Conservation (phyloP, 108 stramenopile genomes). For the Nannochloropsis oceanica region DNA sequence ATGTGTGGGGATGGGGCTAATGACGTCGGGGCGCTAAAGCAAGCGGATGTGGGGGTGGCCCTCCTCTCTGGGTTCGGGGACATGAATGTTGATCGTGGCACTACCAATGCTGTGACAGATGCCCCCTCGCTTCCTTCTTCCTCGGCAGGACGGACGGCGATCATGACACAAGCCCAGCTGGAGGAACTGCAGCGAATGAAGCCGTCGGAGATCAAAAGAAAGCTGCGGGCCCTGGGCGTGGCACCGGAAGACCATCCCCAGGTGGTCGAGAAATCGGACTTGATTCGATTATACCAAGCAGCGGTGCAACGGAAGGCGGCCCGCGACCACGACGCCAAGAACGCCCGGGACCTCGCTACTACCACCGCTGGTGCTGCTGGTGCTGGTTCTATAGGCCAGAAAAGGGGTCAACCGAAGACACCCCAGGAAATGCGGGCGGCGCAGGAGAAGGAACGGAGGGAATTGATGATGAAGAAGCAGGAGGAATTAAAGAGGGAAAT, state of each 20-base stretch:
- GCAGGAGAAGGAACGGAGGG: constrained; percentile 9
- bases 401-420: constrained; percentile 8
- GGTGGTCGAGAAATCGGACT: constrained; percentile 26
- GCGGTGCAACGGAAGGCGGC: not conserved
- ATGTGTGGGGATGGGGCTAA: constrained; percentile 98
- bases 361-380: not conserved
- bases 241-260: not conserved
- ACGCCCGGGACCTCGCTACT: not conserved
- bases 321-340: not conserved
- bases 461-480: constrained; percentile 16
- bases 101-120: not conserved
- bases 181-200: not conserved
- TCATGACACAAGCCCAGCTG: not conserved
- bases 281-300: constrained; percentile 9
- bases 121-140: not conserved
- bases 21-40: constrained; percentile 80
- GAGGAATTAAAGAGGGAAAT: constrained; percentile 28
- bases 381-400: not conserved
- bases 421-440: constrained; percentile 5
- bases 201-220: constrained; percentile 46
- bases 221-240: constrained; percentile 20
- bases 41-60: constrained; percentile 86
- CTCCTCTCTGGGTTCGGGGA: constrained; percentile 81
- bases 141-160: not conserved
- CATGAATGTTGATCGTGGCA: constrained; percentile 46